Conservation (phyloP, 768 basidiomycete genomes). For the Arthromyces matolae region DNA sequence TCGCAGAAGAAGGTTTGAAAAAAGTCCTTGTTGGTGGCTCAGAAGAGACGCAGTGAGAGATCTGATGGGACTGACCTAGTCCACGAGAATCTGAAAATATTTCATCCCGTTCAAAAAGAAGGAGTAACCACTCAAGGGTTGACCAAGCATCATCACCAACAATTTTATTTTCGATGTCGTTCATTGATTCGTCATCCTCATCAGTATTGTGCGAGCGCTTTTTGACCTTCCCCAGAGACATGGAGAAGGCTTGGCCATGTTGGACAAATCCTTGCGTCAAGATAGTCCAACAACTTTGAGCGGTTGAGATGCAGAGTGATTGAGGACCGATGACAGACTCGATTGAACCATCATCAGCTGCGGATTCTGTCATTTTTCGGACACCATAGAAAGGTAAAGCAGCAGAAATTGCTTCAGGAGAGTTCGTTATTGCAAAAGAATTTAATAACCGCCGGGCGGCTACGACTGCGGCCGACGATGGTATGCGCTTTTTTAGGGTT, state of each 20-base stretch:
- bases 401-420: conserved; percentile 47
- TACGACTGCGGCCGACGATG: conserved; percentile 42
- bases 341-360: conserved; percentile 31
- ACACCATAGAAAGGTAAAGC: conserved; percentile 51
- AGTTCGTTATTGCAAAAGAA: conserved; percentile 55
- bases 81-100: conserved; percentile 28
- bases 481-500: conserved; percentile 33
- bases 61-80: conserved; percentile 36
- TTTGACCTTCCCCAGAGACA: conserved; percentile 34
- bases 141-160: conserved; percentile 69
- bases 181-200: conserved; percentile 17
- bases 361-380: conserved; percentile 15
- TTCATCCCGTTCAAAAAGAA: conserved; percentile 69
- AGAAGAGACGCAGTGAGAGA: no score
- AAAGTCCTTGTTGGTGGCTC: no score
- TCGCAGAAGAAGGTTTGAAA: conserved; percentile 52
- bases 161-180: conserved; percentile 23
- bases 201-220: conserved; percentile 25
- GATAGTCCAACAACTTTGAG: conserved; percentile 60
- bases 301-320: conserved; percentile 48
- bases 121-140: conserved; percentile 64
- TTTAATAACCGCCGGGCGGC: conserved; percentile 52
- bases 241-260: conserved; percentile 24
- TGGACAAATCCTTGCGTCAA: conserved; percentile 52
- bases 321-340: conserved; percentile 59